A percentile compares a stretch with the other conserved stretches of the same genome.
Evolutionary conservation across 2,329 filamentous ascomycete genomes (phyloP).

Genomic region (Onygenales sp.): DNA sequence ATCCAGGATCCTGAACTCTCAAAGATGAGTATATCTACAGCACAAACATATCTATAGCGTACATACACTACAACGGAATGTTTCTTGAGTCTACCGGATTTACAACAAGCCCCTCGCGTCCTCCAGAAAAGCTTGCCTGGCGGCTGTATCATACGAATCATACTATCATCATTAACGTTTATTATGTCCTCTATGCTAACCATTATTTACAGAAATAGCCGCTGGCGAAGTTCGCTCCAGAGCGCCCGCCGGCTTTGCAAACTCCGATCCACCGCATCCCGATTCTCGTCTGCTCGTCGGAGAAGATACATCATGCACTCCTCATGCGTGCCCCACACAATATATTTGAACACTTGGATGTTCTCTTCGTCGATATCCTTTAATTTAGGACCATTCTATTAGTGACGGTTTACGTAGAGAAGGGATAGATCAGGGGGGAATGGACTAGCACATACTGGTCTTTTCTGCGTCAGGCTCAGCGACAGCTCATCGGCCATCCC

Average conservation of each 20-base stretch:
- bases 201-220: constrained; percentile 3
- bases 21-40: too few species aligned
- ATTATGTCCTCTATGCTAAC: not conserved
- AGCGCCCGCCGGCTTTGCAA: constrained; percentile 10
- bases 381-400: not conserved
- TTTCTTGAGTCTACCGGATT: too few species aligned
- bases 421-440: not conserved
- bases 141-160: not conserved
- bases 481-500: constrained; percentile 95
- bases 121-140: too few species aligned
- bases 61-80: too few species aligned
- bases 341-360: constrained; percentile 48
- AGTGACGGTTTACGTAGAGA: not conserved
- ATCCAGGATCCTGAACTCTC: too few species aligned
- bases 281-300: constrained; percentile 64
- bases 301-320: constrained; percentile 54
- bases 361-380: constrained; percentile 13
- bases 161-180: not conserved
- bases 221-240: constrained; percentile 11
- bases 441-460: constrained; percentile 7
- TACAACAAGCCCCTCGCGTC: too few species aligned
- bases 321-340: constrained; percentile 50
- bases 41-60: too few species aligned
- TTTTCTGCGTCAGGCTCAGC: constrained; percentile 42
- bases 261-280: constrained; percentile 48